phyloP scores from a whole-genome alignment of 257 asterid genomes.

The Misopates orontium region DNA sequence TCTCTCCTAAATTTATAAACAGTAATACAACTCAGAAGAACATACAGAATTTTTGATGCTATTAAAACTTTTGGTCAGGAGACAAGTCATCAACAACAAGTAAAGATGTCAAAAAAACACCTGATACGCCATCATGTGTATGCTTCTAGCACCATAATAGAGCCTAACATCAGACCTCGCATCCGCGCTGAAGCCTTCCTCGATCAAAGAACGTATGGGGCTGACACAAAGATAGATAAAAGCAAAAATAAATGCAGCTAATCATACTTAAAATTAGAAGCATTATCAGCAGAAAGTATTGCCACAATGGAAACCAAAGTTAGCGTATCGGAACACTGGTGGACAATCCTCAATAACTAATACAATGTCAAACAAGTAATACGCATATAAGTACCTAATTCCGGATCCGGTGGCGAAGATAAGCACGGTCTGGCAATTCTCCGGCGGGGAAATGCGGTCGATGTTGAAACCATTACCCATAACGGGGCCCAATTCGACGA shows the following conservation, averaged over 20 bases:
- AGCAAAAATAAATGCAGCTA: slow-evolving; percentile 7
- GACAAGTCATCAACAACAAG: slow-evolving; percentile 18
- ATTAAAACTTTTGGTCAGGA: slow-evolving; percentile 1
- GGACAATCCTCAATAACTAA: neutral
- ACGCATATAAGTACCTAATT: slow-evolving; percentile 50
- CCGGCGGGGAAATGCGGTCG: slow-evolving; percentile 67
- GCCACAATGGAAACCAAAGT: slow-evolving; percentile 8
- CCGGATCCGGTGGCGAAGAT: slow-evolving; percentile 97
- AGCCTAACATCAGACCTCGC: slow-evolving; percentile 80
- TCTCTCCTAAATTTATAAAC: slow-evolving; percentile 53
- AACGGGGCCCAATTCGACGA: slow-evolving; percentile 67
- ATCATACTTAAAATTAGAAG: neutral
- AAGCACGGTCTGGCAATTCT: slow-evolving; percentile 63
- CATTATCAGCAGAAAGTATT: no score
- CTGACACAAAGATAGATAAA: slow-evolving; percentile 37
- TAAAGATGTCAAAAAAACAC: slow-evolving; percentile 32
- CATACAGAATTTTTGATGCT: no score
- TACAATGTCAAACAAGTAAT: neutral
- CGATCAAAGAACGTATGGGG: slow-evolving; percentile 86
- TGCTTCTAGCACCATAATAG: slow-evolving; percentile 93
- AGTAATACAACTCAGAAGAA: neutral
- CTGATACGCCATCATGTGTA: slow-evolving; percentile 85
- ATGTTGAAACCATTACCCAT: slow-evolving; percentile 81
- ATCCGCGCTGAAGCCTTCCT: slow-evolving; percentile 71
- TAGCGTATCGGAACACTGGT: neutral